Conservation (phyloP, 2,329 filamentous ascomycete genomes). For the Exserohilum turcica region DNA sequence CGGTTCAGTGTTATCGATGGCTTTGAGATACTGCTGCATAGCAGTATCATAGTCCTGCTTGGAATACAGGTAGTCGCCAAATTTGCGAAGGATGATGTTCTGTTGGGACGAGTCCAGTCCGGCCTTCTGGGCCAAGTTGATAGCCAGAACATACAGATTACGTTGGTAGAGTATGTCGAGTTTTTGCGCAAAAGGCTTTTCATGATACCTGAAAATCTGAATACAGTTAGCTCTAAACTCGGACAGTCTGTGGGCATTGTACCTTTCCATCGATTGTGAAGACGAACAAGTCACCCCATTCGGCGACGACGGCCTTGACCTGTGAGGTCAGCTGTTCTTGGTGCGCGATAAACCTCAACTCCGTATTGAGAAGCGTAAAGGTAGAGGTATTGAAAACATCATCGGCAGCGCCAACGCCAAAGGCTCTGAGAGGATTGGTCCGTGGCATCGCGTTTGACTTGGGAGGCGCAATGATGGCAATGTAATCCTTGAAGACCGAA, state of each 20-base stretch:
- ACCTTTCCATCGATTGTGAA: slow-evolving; percentile 91
- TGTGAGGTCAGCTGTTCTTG: slow-evolving; percentile 82
- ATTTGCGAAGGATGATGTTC: slow-evolving; percentile 89
- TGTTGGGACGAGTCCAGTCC: slow-evolving; percentile 81
- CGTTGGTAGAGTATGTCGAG: slow-evolving; percentile 92
- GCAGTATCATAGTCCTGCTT: slow-evolving; percentile 95
- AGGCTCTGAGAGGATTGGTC: slow-evolving; percentile 70
- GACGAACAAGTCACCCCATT: slow-evolving; percentile 93
- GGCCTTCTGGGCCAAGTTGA: slow-evolving; percentile 88
- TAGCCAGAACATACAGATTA: slow-evolving; percentile 88
- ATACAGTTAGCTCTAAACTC: slow-evolving; percentile 16
- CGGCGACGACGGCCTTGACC: slow-evolving; percentile 77
- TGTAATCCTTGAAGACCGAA: slow-evolving; percentile 79
- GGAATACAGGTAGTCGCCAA: slow-evolving; percentile 92
- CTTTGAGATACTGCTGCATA: slow-evolving; percentile 98
- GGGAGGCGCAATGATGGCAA: slow-evolving; percentile 83
- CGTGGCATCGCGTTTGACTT: slow-evolving; percentile 59
- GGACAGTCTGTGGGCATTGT: slow-evolving; percentile 9
- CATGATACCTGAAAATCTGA: slow-evolving; percentile 83
- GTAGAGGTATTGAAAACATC: slow-evolving; percentile 84
- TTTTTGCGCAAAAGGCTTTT: slow-evolving; percentile 87
- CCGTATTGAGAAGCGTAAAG: slow-evolving; percentile 89
- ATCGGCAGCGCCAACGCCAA: slow-evolving; percentile 74
- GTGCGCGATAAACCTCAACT: slow-evolving; percentile 86
- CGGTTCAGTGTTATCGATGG: slow-evolving; percentile 94